phyloP scores from a whole-genome alignment of 2,329 filamentous ascomycete genomes.

The Fusarium irregulare region DNA sequence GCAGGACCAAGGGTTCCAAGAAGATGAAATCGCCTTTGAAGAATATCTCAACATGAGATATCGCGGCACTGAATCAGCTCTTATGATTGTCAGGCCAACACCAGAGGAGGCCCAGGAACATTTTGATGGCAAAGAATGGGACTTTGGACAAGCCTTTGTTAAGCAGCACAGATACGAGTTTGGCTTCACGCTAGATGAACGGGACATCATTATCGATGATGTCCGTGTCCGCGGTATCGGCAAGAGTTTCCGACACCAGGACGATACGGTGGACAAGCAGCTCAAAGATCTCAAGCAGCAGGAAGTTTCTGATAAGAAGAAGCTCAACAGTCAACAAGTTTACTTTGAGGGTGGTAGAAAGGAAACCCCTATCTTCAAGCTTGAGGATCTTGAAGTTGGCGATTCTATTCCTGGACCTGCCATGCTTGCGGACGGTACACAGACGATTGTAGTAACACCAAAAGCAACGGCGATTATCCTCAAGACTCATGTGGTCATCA shows the following conservation, averaged over 20 bases:
- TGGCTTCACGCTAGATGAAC: slow-evolving; percentile 84
- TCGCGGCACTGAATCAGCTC: slow-evolving; percentile 86
- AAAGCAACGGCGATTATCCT: slow-evolving; percentile 80
- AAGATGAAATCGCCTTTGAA: slow-evolving; percentile 82
- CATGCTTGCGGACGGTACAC: slow-evolving; percentile 86
- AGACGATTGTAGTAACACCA: slow-evolving; percentile 92
- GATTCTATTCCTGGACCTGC: slow-evolving; percentile 82
- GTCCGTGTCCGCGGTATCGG: slow-evolving; percentile 89
- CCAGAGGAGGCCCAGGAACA: slow-evolving; percentile 69
- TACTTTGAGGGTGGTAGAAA: slow-evolving; percentile 86
- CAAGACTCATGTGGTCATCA: slow-evolving; percentile 89
- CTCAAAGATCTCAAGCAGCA: slow-evolving; percentile 75
- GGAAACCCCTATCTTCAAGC: slow-evolving; percentile 84
- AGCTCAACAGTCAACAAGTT: slow-evolving; percentile 74
- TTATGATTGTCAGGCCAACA: slow-evolving; percentile 86
- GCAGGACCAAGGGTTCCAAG: slow-evolving; percentile 80
- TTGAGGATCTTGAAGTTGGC: slow-evolving; percentile 78
- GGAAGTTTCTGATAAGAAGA: slow-evolving; percentile 67
- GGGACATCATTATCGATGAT: slow-evolving; percentile 91
- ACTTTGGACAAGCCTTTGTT: slow-evolving; percentile 85
- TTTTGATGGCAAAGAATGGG: slow-evolving; percentile 77
- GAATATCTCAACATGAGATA: slow-evolving; percentile 96
- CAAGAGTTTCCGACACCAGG: slow-evolving; percentile 83
- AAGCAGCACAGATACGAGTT: slow-evolving; percentile 93
- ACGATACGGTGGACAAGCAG: slow-evolving; percentile 87